Conservation (phyloP, 306 rosid species). For the Datisca glomerata region DNA sequence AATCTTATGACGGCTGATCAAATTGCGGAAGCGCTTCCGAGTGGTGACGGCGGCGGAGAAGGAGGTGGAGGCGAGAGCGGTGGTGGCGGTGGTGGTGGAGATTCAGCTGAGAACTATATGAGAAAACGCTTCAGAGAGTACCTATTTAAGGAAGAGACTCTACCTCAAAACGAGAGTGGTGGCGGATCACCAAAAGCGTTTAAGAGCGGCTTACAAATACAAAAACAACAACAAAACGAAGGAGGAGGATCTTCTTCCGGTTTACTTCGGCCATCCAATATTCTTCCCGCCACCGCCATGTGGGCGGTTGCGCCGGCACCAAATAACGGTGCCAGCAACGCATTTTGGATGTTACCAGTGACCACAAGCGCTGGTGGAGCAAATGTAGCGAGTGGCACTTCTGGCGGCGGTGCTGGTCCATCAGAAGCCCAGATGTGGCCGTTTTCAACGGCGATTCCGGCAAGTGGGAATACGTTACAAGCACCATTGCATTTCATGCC, state of each 20-base stretch:
- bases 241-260: conserved; percentile 31
- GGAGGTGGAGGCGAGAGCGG: conserved; percentile 18
- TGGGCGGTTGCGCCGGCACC: conserved; percentile 68
- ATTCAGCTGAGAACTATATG: conserved; percentile 48
- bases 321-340: conserved; percentile 39
- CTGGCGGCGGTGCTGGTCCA: conserved; percentile 17
- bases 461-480: conserved; percentile 32
- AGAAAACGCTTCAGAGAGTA: conserved; percentile 83
- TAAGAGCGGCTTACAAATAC: conserved; percentile 22
- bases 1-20: conserved; percentile 58
- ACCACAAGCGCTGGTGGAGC: conserved; percentile 22
- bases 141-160: conserved; percentile 62
- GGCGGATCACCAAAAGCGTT: conserved; percentile 12
- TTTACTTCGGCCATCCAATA: conserved; percentile 33
- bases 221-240: conserved; percentile 21
- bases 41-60: conserved; percentile 18
- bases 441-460: conserved; percentile 27
- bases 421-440: conserved; percentile 80
- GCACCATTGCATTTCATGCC: conserved; percentile 66
- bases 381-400: conserved; percentile 4
- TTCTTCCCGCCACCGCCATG: conserved; percentile 60
- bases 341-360: conserved; percentile 87
- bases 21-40: conserved; percentile 50
- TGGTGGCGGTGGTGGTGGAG: conserved; percentile 34
- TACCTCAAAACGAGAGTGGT: conserved; percentile 26